Evolutionary conservation across 2,329 filamentous ascomycete species (phyloP), one percentile per base, ranked within the genome.

Genomic region (Ophiostoma sp.): DNA sequence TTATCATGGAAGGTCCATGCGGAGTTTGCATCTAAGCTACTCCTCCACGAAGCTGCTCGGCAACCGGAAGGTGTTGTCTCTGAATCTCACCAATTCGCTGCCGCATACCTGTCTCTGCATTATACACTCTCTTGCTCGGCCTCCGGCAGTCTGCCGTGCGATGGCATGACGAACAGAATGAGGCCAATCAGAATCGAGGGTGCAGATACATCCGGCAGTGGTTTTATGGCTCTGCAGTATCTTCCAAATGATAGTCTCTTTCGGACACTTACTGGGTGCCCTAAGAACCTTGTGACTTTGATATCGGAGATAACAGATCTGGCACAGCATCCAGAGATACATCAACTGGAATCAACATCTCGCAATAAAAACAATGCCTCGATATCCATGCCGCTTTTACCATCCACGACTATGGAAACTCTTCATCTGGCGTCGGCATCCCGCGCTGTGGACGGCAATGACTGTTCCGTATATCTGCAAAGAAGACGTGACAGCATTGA

Each of bases 1-100:
- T 23, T 39, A 20, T 67, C 70, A 6, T 71, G 70, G 67, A 44
- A 39, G 31, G 27, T 69, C 0, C 70, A 71, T 35, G 67, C 69
- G 0, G 67, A 62, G 7, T 71, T 71, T 41, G 67, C 69, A 4
- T 44, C 20, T 1, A 39, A 35, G 3, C 67, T 68, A 33, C 15
- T 71, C 1, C 17, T 44, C 4, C 27, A 36, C 11, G 39, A 69
- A 35, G 39, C 15, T 5, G 31, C 27, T 3, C 17, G 54, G 33
- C 31, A 33, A 11, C 44, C 23, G 10, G 27, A 31, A 17, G 17
- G 8, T 0, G 2, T 4, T 11, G 17, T 62, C 31, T 70, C 69
- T 10, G 67, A 35, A 5, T 57, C 69, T 1, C 69, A 48, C 66
- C 72, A 75, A 65, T 77, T 77, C 33, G 75, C 74, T 1, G 75